Percentiles rank a stretch among this genome's conserved stretches.
These are phyloP conservation scores for Blastobotrys persicus DNA, from an alignment of 1,139 yeast genomes.

Conservation along the genomic window DNA sequence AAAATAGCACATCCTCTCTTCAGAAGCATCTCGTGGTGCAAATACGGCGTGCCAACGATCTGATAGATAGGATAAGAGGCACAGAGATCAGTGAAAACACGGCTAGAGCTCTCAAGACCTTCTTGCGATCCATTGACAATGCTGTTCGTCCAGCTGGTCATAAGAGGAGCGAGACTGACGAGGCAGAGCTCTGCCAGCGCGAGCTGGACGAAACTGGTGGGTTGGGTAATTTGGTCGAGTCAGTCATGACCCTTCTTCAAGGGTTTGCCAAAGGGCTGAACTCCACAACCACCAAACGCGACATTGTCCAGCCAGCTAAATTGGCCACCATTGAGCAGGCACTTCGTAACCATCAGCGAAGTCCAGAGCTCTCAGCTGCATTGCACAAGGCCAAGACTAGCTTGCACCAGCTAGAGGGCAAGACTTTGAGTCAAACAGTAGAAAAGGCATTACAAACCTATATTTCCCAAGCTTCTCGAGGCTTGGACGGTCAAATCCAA, in stretches of 20 bases:
- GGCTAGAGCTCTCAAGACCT: slow-evolving; percentile 5
- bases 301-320: background rate
- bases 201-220: background rate
- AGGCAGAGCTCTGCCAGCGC: slow-evolving; percentile 1
- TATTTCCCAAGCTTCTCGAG: background rate
- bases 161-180: background rate
- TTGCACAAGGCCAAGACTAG: slow-evolving; percentile 4
- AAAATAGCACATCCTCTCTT: background rate
- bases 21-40: background rate
- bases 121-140: background rate
- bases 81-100: slow-evolving; percentile 5
- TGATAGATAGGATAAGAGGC: slow-evolving; percentile 4
- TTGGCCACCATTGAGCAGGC: background rate
- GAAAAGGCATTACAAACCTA: slow-evolving; percentile 8
- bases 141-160: slow-evolving; percentile 2
- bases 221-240: background rate
- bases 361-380: slow-evolving; percentile 4
- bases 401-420: slow-evolving; percentile 4
- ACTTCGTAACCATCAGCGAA: background rate
- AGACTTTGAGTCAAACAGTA: slow-evolving; percentile 1
- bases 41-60: slow-evolving; percentile 6
- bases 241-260: background rate
- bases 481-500: slow-evolving; percentile 1
- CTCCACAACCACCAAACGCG: background rate
- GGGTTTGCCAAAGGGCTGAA: background rate